phyloP scores from a whole-genome alignment of 352 stramenopile species.

The Phytophthora aleatoria region DNA sequence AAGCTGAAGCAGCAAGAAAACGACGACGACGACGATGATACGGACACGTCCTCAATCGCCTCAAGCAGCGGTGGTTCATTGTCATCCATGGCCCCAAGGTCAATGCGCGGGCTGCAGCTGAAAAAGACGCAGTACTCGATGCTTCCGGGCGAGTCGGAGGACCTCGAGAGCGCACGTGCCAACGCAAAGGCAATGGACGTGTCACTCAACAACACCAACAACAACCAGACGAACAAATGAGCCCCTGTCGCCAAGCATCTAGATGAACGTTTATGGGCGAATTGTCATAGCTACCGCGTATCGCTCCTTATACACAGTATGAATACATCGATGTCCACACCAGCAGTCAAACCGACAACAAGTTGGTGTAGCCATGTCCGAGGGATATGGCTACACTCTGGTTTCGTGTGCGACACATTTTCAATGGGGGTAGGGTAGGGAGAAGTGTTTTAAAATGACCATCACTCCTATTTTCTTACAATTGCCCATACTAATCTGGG shows the following conservation, averaged over 20 bases:
- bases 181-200: constrained; percentile 25
- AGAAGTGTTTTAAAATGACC: constrained; percentile 8
- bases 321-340: constrained; percentile 15
- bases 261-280: background rate
- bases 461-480: constrained; percentile 20
- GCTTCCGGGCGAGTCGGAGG: constrained; percentile 39
- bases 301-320: constrained; percentile 21
- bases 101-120: constrained; percentile 34
- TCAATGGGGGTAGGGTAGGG: background rate
- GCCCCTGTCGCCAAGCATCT: background rate
- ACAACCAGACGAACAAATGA: constrained; percentile 23
- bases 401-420: constrained; percentile 10
- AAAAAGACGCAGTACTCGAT: constrained; percentile 72
- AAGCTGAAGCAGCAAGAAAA: constrained; percentile 21
- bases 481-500: constrained; percentile 11
- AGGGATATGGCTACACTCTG: constrained; percentile 8
- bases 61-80: constrained; percentile 25
- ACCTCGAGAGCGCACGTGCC: constrained; percentile 32
- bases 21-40: constrained; percentile 24
- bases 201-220: constrained; percentile 20
- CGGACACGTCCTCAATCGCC: constrained; percentile 18
- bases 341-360: background rate
- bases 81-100: constrained; percentile 21
- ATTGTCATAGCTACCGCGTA: background rate
- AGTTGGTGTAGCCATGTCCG: constrained; percentile 19